Conservation (phyloP, 805 yeast species). For the Brettanomyces custersianus region DNA sequence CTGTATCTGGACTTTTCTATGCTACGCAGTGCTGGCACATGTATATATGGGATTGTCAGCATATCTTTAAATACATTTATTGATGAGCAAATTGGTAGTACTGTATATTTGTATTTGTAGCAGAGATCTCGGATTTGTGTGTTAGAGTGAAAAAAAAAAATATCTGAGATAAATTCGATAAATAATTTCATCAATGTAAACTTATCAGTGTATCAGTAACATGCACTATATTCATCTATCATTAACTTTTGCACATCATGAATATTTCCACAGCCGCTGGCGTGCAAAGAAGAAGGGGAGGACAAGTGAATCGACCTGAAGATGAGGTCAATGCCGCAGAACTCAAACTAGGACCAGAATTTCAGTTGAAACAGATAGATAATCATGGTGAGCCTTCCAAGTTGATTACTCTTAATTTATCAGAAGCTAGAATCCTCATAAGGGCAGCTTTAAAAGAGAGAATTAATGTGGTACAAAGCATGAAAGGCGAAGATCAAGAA, state of each 20-base stretch:
- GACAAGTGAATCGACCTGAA: conserved; percentile 48
- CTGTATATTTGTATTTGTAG: too few species aligned
- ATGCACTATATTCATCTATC: too few species aligned
- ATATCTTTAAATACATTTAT: too few species aligned
- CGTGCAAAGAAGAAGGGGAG: conserved; percentile 73
- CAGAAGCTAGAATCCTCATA: conserved; percentile 84
- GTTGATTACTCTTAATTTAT: conserved; percentile 74
- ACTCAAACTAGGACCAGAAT: conserved; percentile 87
- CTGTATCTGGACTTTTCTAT: neutral
- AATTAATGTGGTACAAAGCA: conserved; percentile 37
- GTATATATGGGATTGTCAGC: conserved; percentile 1
- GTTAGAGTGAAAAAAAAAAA: too few species aligned
- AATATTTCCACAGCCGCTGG: conserved; percentile 84
- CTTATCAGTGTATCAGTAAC: too few species aligned
- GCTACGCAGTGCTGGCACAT: conserved; percentile 3
- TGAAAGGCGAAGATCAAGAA: conserved; percentile 23
- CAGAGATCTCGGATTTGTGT: too few species aligned
- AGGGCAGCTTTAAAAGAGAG: conserved; percentile 83
- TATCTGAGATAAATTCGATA: too few species aligned
- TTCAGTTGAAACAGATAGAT: conserved; percentile 68
- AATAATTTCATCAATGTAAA: too few species aligned
- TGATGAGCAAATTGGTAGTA: too few species aligned
- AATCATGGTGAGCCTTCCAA: conserved; percentile 73
- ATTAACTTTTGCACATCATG: too few species aligned
- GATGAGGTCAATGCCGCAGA: conserved; percentile 91